Base-by-base conservation (phyloP, 306 rosid genomes). In the Cucurbita maxima region DNA sequence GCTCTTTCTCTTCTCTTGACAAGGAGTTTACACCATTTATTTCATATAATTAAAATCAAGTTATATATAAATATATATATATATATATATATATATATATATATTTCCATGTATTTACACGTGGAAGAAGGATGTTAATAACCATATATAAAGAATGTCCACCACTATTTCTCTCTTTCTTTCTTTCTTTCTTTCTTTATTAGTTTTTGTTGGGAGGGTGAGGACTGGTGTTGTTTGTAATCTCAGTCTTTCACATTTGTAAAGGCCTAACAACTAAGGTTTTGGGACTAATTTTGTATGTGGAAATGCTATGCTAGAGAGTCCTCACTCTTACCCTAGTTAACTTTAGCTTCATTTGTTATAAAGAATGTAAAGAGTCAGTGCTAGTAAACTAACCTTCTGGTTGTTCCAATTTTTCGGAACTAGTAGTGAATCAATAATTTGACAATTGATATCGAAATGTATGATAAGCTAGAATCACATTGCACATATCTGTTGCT, bases 1-100 rank as follows among this genome's bases (percentile, higher is more conserved):
- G 60, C 55, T 64, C 40, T 47, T 19, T 5, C 66, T 79, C 63
- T 71, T 5, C 66, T 76, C 68, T 71, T 64, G 68, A 36, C 68
- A 60, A 60, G 45, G 22, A 14, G 8, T 60, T 36, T 37, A 58
- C n/a, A 36, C n/a, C 19, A 60, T 41, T 30, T 36, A 60, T 60
- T 60, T 60, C 14, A 60, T 36, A 5, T 60, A 10, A 60, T 36
- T 36, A 36, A 36, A 60, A 58, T 58, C 41, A 30, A 5, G 20
- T 34, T 30, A 0, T 37, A 36, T 36, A 12, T 36, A 25, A 37
- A 30, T 30, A 30, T 25, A 25, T 25, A 25, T 25, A 25, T 36
- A 12, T 36, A 25, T 60, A 30, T 30, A 30, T 25, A 25, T 25
- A 25, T 25, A 25, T 34, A 22, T 22, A 22, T 22, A 22, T 22